Evolutionary conservation across 768 basidiomycete species (phyloP), one percentile per base, ranked within the genome.

Genomic region (Chalciporus sphaerocephalus): DNA sequence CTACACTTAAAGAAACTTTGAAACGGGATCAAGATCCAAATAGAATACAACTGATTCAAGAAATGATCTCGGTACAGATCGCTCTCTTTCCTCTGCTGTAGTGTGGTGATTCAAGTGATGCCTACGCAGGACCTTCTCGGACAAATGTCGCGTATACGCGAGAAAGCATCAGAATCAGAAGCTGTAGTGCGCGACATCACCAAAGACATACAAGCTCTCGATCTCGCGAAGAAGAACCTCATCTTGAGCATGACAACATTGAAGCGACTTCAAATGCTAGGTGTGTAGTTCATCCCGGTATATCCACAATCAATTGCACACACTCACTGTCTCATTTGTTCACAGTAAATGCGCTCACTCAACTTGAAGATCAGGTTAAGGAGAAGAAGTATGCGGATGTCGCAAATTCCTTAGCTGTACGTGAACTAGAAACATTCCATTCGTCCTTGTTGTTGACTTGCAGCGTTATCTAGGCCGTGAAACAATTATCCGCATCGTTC

Each of bases 151-250:
- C 86, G 87, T 45, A 96, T 98, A 53, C 80, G 92, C 35, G 93
- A 97, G 68, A 97, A 97, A 61, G 93, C 95, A 0, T 89, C 92
- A 1, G 96, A 99, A 62, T 93, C 92, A 3, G 96, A 98, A 58
- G 92, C 92, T 2, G 91, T 98, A 38, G 96, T 98, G 20, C 78
- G 87, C 42, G 83, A 91, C 55, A 96, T 98, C 53, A 99, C 96
- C 2, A 87, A 89, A 53, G 96, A 99, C 65, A 98, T 99, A 38
- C 94, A 97, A 62, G 80, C 87, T 5, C 74, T 99, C 24, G 96
- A 98, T 64, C 70, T 88, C 27, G 93, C 92, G 15, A 97, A 98
- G 77, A 85, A 83, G 69, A 96, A 98, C 59, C 76, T 99, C 40
- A 85, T 89, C 16, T 69, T 80, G 20, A 90, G 88, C 56, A 93